Evolutionary conservation across 176 grass and related monocot genomes (phyloP), one percentile per base, ranked within the genome.

Genomic region (Phragmites australis): DNA sequence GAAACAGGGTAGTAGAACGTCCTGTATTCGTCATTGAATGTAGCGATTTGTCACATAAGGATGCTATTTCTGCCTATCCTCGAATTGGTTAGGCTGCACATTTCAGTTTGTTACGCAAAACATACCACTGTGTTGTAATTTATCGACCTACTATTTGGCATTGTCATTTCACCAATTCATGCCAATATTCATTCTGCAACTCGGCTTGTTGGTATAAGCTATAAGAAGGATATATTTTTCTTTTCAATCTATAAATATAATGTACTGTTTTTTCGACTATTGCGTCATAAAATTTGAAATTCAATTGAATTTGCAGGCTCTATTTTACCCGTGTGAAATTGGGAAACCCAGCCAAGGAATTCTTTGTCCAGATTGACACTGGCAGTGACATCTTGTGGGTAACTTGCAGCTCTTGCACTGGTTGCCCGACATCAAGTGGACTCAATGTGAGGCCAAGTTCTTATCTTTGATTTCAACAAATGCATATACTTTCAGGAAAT

Each of bases 341-440:
- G 78, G 95, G 95, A 41, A 97, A 87, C 74, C 95, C 95, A 9
- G 63, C 88, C 10, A 97, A 87, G 57, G 92, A 94, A 81, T 97
- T 87, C 75, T 97, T 91, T 60, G 95, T 97, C 68, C 95, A 97
- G 75, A 97, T 97, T 81, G 95, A 97, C 72, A 97, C 95, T 14
- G 95, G 95, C 42, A 97, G 95, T 71, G 95, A 97, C 62, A 89
- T 97, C 58, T 87, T 97, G 63, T 97, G 95, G 95, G 95, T 97
- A 34, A 77, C 95, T 77, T 97, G 95, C 88, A 97, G 32, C 74
- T 43, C 86, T 42, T 97, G 95, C 55, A 34, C 0, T 64, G 95
- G 95, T n/a, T 97, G 95, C 69, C 95, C 95, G 1, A 78, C 86
- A 55, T 97, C 92, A 63, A 99, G 96, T 59, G 96, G 92, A 67